phyloP scores from a whole-genome alignment of 2,329 filamentous ascomycete species.

The Coccinonectria pachysandricola region DNA sequence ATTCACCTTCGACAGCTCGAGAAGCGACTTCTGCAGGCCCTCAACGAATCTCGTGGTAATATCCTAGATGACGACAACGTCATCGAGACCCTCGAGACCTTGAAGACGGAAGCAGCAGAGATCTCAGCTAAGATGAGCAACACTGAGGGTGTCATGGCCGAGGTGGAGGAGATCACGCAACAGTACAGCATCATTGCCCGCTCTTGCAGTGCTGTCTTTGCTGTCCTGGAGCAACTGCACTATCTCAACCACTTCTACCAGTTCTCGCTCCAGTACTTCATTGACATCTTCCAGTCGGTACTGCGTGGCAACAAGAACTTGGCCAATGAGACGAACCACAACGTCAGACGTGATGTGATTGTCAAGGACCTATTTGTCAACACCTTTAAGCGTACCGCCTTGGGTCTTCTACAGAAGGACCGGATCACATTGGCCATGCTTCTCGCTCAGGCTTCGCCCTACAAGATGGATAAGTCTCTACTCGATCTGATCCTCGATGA shows the following conservation, averaged over 20 bases:
- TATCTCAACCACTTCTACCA: slow-evolving; percentile 99
- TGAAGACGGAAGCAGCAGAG: slow-evolving; percentile 95
- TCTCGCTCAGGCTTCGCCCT: slow-evolving; percentile 89
- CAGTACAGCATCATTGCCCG: slow-evolving; percentile 89
- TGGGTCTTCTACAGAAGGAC: slow-evolving; percentile 87
- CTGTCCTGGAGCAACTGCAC: slow-evolving; percentile 91
- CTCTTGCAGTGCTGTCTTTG: slow-evolving; percentile 95
- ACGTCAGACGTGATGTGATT: slow-evolving; percentile 76
- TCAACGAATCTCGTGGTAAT: slow-evolving; percentile 95
- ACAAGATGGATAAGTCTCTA: slow-evolving; percentile 83
- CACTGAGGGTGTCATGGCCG: slow-evolving; percentile 95
- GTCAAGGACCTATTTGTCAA: slow-evolving; percentile 85
- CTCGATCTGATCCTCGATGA: slow-evolving; percentile 81
- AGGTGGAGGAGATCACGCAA: slow-evolving; percentile 90
- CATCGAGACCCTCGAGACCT: slow-evolving; percentile 91
- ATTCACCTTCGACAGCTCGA: slow-evolving; percentile 94
- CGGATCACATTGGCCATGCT: slow-evolving; percentile 90
- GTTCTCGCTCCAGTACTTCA: slow-evolving; percentile 96
- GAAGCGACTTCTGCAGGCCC: slow-evolving; percentile 83
- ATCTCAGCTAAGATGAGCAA: slow-evolving; percentile 94
- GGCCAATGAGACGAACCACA: slow-evolving; percentile 60
- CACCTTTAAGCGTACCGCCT: slow-evolving; percentile 85
- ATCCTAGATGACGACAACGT: slow-evolving; percentile 98
- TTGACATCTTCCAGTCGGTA: slow-evolving; percentile 93
- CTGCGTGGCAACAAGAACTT: slow-evolving; percentile 70